These are phyloP conservation scores for Colletotrichum endophyticum DNA, from an alignment of 2,329 filamentous ascomycete genomes.

Conservation along the genomic window DNA sequence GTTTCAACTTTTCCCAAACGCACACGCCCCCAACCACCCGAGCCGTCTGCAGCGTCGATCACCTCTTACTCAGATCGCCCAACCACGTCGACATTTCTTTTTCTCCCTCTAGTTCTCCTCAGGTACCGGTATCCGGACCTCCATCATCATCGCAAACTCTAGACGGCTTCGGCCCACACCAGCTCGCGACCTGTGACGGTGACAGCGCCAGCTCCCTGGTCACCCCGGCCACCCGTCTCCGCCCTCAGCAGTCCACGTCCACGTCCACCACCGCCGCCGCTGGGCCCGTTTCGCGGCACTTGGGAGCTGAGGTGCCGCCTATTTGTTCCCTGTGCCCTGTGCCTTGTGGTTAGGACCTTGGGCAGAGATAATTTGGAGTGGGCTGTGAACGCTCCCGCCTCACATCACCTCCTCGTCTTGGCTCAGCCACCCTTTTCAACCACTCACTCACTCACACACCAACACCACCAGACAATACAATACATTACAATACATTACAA, in stretches of 20 bases:
- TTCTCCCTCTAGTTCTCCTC: neutral
- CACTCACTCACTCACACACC: neutral
- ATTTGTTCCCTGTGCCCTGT: neutral
- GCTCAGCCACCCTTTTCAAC: conserved; percentile 14
- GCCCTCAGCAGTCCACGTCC: neutral
- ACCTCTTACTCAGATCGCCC: conserved; percentile 3
- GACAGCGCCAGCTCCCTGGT: conserved; percentile 13
- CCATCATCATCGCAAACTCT: neutral
- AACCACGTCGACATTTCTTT: neutral
- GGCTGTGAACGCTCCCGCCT: conserved; percentile 15
- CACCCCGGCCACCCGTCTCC: neutral
- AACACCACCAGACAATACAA: neutral
- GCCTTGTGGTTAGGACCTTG: neutral
- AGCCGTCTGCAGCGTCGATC: conserved; percentile 11
- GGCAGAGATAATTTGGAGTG: neutral
- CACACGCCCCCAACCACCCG: neutral
- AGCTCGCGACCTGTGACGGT: conserved; percentile 7
- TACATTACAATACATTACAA: neutral
- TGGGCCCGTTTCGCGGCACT: neutral
- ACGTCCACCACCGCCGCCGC: neutral
- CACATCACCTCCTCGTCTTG: neutral
- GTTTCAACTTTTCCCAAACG: neutral
- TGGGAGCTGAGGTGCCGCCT: neutral
- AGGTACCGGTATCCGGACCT: neutral
- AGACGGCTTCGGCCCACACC: neutral